Percentiles rank a stretch among this genome's conserved stretches.
Conservation (phyloP, 1,284 basidiomycete genomes). For the Marasmius tenuissimus region DNA sequence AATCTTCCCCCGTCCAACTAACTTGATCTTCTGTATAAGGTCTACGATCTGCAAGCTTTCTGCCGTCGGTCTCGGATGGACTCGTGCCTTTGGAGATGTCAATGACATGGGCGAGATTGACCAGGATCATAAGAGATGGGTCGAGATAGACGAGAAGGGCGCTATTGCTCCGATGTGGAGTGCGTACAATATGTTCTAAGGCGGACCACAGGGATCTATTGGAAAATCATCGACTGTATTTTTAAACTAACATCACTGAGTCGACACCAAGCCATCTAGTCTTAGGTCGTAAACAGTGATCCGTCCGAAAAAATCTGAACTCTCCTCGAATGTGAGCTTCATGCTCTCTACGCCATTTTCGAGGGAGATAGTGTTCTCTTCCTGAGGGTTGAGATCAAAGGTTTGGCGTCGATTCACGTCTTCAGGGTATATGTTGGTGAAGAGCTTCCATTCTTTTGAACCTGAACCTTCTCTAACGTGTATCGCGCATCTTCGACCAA, state of each 20-base stretch:
- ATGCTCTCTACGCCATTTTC: constrained; percentile 41
- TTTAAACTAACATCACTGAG: neutral
- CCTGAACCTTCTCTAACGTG: constrained; percentile 27
- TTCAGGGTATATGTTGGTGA: constrained; percentile 66
- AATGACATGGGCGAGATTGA: constrained; percentile 42
- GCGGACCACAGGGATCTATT: neutral
- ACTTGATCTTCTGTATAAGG: constrained; percentile 32
- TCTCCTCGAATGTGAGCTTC: constrained; percentile 72
- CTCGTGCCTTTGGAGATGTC: constrained; percentile 56
- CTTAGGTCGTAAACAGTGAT: constrained; percentile 70
- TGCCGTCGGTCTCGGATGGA: constrained; percentile 63
- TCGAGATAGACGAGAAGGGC: constrained; percentile 60
- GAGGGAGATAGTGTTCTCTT: constrained; percentile 1
- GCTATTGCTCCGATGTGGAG: constrained; percentile 53
- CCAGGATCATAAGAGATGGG: constrained; percentile 43
- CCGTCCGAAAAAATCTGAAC: constrained; percentile 78
- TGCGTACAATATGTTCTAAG: constrained; percentile 44
- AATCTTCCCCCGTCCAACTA: neutral
- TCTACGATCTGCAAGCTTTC: constrained; percentile 61
- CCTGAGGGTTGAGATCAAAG: constrained; percentile 48
- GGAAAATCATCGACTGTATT: neutral
- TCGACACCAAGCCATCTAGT: constrained; percentile 39
- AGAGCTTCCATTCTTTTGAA: constrained; percentile 39
- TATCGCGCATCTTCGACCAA: constrained; percentile 62
- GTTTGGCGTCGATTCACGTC: constrained; percentile 72